Base-by-base conservation (phyloP, 441 rosid genomes). In the Aleurites moluccanus region DNA sequence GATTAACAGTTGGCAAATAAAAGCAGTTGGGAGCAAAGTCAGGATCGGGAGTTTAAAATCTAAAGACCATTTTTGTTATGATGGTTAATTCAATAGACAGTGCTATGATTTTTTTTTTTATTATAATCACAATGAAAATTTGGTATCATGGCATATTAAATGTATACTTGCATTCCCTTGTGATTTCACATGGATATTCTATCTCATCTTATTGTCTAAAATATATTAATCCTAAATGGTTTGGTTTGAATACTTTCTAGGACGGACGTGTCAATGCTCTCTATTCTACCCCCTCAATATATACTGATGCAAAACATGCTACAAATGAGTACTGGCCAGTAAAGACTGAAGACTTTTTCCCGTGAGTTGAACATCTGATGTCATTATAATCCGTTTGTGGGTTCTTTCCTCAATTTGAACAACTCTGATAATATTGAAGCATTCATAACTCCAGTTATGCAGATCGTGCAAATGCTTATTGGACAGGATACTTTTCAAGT, bases 401-500 rank as follows among this genome's bases (percentile, higher is more conserved):
- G 20, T 75, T 65, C 14, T 72, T 82, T 74, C 50, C 44, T 74
- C 70, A 59, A 28, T 65, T 57, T 68, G 55, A 60, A 69, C 72
- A 73, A 40, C 68, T 70, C 76, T 45, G 72, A 81, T 40, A 67
- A 76, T 70, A 44, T 72, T 81, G 72, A 81, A 53, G 73, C 64
- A 53, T 82, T 55, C 27, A 38, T 75, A 44, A 68, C 76, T 65
- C 70, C 94, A 96, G 99, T 70, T 96, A 96, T 76, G 99, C 99
- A 85, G 99, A 96, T 80, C 92, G 91, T 82, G 87, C 75, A 65
- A 90, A 94, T 89, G 94, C 93, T 78, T 96, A 91, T 82, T 96
- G 99, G 99, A 96, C 99, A 56, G 98, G 99, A 75, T 96, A 94
- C 84, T 96, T 90, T 80, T 79, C 97, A 67, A 96, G 99, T 78